These are phyloP conservation scores for Amanita muscaria DNA, from an alignment of 768 basidiomycete species.

Conservation along the genomic window DNA sequence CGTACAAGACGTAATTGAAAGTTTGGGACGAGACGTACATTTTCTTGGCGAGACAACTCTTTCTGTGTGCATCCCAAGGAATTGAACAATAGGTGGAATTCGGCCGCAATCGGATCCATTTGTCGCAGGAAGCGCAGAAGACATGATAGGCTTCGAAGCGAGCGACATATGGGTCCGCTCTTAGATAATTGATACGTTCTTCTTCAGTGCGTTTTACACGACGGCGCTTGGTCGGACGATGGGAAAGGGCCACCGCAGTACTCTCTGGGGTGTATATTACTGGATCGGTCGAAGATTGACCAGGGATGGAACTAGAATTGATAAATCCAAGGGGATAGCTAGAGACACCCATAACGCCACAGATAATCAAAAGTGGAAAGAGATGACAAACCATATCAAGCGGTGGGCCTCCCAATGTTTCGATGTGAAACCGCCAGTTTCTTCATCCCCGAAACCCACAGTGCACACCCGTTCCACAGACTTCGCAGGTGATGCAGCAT, in stretches of 20 bases:
- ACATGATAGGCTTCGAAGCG: constrained; percentile 75
- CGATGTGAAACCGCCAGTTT: constrained; percentile 52
- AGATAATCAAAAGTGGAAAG: no score
- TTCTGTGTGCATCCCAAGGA: constrained; percentile 80
- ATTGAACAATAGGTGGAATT: constrained; percentile 84
- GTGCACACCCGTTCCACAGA: constrained; percentile 48
- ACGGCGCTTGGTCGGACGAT: constrained; percentile 52
- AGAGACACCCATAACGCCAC: no score
- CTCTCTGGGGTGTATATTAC: constrained; percentile 36
- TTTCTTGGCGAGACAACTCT: constrained; percentile 75
- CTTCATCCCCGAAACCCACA: constrained; percentile 64
- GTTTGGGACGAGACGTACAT: constrained; percentile 34
- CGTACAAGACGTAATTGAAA: neutral
- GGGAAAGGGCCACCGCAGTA: constrained; percentile 31
- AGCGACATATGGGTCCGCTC: constrained; percentile 69
- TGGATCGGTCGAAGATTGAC: constrained; percentile 19
- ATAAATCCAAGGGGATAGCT: neutral
- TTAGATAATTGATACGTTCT: constrained; percentile 63
- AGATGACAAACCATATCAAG: constrained; percentile 48
- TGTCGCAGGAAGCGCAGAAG: constrained; percentile 71
- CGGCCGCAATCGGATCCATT: constrained; percentile 79
- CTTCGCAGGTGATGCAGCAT: constrained; percentile 54
- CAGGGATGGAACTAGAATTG: neutral
- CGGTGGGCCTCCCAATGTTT: constrained; percentile 67
- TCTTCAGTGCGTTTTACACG: constrained; percentile 72